A percentile compares a stretch with the other conserved stretches of the same genome.
These are phyloP conservation scores for Phoenix roebelenii DNA, from an alignment of 176 grass and related monocot genomes.

Conservation along the genomic window DNA sequence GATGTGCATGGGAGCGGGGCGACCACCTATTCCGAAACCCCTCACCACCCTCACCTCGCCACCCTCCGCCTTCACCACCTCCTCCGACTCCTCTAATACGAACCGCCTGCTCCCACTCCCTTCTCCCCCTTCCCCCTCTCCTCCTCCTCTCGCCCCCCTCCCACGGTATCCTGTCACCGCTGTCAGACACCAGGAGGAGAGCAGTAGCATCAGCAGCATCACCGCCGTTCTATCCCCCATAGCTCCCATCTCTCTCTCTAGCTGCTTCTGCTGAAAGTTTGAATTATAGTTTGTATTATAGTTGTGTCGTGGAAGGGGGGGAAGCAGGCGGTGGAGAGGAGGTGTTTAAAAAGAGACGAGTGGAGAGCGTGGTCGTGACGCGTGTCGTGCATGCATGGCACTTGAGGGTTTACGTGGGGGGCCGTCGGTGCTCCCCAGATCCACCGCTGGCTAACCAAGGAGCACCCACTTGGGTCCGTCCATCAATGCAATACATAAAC, in stretches of 20 bases:
- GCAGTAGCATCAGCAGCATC: neutral
- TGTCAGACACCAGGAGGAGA: neutral
- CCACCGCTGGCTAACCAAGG: too few species aligned
- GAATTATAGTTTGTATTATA: too few species aligned
- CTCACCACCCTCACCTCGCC: constrained; percentile 62
- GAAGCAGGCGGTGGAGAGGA: too few species aligned
- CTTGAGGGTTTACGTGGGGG: constrained; percentile 8
- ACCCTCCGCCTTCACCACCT: constrained; percentile 70
- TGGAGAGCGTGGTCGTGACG: neutral
- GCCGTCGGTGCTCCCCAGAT: neutral
- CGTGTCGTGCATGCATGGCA: constrained; percentile 9
- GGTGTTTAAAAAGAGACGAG: too few species aligned
- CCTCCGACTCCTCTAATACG: constrained; percentile 57
- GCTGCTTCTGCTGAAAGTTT: too few species aligned
- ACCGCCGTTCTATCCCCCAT: neutral
- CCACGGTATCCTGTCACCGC: neutral
- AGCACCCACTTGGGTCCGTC: neutral
- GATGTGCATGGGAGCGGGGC: constrained; percentile 41
- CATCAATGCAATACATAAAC: neutral
- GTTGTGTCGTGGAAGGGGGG: too few species aligned
- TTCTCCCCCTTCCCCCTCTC: constrained; percentile 13
- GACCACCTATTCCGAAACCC: constrained; percentile 26
- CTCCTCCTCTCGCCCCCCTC: constrained; percentile 22
- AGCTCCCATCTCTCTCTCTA: too few species aligned
- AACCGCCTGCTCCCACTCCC: constrained; percentile 38